phyloP scores from a whole-genome alignment of 306 rosid genomes.

The Cicer chorassanicum region DNA sequence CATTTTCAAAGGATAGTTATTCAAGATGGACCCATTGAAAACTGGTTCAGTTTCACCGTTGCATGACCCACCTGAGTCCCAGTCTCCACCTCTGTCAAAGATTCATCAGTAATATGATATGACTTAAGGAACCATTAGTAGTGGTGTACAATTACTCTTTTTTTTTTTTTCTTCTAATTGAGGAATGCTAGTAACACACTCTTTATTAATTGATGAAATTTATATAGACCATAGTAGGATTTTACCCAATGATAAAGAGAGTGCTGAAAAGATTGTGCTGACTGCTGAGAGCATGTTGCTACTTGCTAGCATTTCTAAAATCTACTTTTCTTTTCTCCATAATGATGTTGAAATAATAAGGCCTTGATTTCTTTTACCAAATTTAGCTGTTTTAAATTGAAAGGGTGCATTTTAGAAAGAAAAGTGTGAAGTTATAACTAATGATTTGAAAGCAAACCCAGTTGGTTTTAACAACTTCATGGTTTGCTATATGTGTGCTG shows the following conservation, averaged over 20 bases:
- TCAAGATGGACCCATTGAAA: slow-evolving; percentile 67
- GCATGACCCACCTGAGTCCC: slow-evolving; percentile 99
- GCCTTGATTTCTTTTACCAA: neutral
- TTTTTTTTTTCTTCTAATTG: neutral
- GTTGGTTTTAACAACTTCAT: neutral
- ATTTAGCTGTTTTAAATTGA: neutral
- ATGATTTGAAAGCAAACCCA: neutral
- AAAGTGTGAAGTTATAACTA: neutral
- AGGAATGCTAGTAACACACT: neutral
- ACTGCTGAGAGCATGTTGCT: neutral
- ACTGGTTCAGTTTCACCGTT: slow-evolving; percentile 84
- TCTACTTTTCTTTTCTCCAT: slow-evolving; percentile 12
- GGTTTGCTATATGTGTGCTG: neutral
- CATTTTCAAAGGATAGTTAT: slow-evolving; percentile 88
- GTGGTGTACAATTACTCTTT: neutral
- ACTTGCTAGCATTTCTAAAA: slow-evolving; percentile 5
- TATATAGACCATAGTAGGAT: neutral
- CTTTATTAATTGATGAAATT: neutral
- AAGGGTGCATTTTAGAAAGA: neutral
- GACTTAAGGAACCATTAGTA: slow-evolving; percentile 15
- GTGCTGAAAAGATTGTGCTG: neutral
- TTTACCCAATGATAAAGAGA: neutral
- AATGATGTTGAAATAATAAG: neutral
- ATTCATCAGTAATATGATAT: slow-evolving; percentile 22
- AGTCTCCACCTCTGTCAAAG: slow-evolving; percentile 87